These are phyloP conservation scores for Pythium aquatile DNA, from an alignment of 352 stramenopile genomes.

Conservation along the genomic window DNA sequence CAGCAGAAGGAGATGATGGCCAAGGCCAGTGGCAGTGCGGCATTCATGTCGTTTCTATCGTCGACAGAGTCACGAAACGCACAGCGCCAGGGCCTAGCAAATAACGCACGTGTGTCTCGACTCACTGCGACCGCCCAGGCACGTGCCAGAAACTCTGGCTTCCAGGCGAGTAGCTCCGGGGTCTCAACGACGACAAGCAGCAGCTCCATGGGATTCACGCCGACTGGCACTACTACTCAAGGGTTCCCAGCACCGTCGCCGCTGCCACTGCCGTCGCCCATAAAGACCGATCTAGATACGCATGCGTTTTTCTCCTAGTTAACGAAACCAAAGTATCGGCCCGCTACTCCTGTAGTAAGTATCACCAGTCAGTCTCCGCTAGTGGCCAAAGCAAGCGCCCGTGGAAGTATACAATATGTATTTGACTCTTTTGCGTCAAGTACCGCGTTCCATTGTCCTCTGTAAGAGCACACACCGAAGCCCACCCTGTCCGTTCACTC, in stretches of 20 bases:
- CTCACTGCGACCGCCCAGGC: neutral
- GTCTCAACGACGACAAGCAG: neutral
- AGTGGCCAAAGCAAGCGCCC: neutral
- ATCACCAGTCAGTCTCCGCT: neutral
- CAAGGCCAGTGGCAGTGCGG: constrained; percentile 37
- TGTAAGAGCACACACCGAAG: neutral
- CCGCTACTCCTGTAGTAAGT: neutral
- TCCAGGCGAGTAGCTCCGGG: neutral
- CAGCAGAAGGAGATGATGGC: constrained; percentile 74
- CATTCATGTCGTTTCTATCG: constrained; percentile 24
- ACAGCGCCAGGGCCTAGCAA: constrained; percentile 20
- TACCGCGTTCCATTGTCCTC: neutral
- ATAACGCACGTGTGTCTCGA: constrained; percentile 13
- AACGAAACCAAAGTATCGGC: constrained; percentile 26
- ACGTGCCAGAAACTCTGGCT: neutral
- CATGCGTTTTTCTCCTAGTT: constrained; percentile 81
- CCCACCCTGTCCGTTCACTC: constrained; percentile 17
- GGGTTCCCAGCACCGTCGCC: constrained; percentile 33
- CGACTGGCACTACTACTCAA: neutral
- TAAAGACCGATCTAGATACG: constrained; percentile 85
- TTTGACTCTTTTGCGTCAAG: constrained; percentile 15
- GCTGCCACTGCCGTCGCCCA: constrained; percentile 69
- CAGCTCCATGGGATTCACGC: neutral
- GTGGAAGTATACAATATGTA: constrained; percentile 26
- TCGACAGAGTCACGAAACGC: constrained; percentile 12